A percentile compares a stretch with the other conserved stretches of the same genome.
These are phyloP conservation scores for Coemansia sp. DNA, from an alignment of 192 early-diverging fungal genomes.

Conservation along the genomic window DNA sequence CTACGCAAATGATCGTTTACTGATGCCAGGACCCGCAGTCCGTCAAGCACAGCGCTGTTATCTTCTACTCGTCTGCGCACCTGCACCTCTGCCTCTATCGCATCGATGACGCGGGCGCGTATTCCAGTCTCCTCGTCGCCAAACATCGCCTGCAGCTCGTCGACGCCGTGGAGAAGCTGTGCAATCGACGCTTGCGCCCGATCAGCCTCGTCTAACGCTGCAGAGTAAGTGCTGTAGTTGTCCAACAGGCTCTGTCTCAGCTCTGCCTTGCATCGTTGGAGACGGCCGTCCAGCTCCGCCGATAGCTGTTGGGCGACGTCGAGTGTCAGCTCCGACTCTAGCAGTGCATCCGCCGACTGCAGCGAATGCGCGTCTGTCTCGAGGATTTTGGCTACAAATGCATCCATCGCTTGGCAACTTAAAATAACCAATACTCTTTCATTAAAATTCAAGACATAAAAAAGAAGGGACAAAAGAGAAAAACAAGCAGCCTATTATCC, in stretches of 20 bases:
- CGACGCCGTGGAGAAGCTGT: constrained; percentile 25
- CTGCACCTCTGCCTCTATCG: constrained; percentile 8
- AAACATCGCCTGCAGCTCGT: constrained; percentile 29
- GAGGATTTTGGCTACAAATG: not conserved
- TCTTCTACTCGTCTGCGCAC: constrained; percentile 1
- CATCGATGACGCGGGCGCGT: constrained; percentile 21
- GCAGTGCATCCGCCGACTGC: constrained; percentile 3
- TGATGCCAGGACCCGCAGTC: constrained; percentile 14
- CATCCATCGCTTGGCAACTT: not conserved
- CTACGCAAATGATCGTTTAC: constrained; percentile 7
- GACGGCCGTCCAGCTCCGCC: not conserved
- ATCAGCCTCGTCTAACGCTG: constrained; percentile 5
- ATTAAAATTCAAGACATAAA: not conserved
- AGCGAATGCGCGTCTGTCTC: not conserved
- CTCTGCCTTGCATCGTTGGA: not conserved
- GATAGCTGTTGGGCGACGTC: constrained; percentile 6
- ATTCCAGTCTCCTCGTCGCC: constrained; percentile 33
- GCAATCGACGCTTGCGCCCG: constrained; percentile 15
- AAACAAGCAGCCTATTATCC: too few species aligned
- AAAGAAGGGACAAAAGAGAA: not conserved
- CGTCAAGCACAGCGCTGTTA: constrained; percentile 13
- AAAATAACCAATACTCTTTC: too few species aligned
- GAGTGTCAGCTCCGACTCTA: constrained; percentile 8
- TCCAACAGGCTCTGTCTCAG: constrained; percentile 8
- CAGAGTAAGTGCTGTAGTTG: constrained; percentile 8